Conservation (phyloP, 768 basidiomycete genomes). For the Cytidiella melzeri region DNA sequence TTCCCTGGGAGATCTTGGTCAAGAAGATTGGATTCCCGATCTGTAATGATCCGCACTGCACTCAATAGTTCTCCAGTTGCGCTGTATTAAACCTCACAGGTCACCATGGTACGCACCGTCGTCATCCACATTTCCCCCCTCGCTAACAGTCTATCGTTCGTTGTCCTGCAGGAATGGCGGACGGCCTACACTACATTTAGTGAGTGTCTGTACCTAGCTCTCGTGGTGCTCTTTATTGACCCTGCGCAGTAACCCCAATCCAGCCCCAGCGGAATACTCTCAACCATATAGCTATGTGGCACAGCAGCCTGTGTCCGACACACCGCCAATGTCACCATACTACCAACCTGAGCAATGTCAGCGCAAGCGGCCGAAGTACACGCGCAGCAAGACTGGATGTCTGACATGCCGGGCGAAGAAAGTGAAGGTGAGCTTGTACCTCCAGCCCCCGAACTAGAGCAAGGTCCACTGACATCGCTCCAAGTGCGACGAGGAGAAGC, state of each 20-base stretch:
- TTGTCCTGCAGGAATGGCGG: constrained; percentile 25
- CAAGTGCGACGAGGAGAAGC: constrained; percentile 92
- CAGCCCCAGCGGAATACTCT: background rate
- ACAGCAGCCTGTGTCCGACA: background rate
- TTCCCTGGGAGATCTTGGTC: background rate
- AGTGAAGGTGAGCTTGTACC: constrained; percentile 67
- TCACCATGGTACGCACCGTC: constrained; percentile 16
- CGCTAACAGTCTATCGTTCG: constrained; percentile 9
- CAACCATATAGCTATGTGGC: background rate
- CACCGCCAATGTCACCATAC: background rate
- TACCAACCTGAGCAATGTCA: constrained; percentile 43
- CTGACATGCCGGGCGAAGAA: constrained; percentile 91
- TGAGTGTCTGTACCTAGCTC: constrained; percentile 15
- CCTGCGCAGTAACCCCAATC: background rate
- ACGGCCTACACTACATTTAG: constrained; percentile 25
- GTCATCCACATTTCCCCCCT: constrained; percentile 21
- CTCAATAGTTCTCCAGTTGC: constrained; percentile 18
- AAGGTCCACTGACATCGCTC: constrained; percentile 7
- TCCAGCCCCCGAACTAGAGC: background rate
- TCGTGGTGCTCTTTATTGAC: background rate
- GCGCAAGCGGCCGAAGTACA: constrained; percentile 88
- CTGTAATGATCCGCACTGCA: constrained; percentile 32
- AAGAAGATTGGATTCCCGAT: constrained; percentile 19
- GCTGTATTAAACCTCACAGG: constrained; percentile 22
- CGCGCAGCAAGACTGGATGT: constrained; percentile 91